phyloP scores from a whole-genome alignment of 2,329 filamentous ascomycete species.

The Penicillium thymicola region DNA sequence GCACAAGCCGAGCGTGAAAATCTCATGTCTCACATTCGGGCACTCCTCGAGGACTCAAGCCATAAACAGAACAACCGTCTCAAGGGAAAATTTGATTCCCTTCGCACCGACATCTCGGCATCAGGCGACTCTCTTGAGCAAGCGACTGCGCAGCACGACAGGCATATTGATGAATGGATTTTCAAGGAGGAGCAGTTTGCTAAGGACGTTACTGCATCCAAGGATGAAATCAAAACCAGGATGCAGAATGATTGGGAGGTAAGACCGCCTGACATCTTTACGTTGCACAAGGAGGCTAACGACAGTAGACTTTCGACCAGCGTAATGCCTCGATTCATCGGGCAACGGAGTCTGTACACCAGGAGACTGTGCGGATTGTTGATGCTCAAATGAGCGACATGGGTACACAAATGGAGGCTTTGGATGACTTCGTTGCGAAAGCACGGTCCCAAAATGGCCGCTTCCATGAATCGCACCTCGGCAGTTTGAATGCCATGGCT shows the following conservation, averaged over 20 bases:
- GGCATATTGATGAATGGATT: slow-evolving; percentile 72
- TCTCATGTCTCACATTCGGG: slow-evolving; percentile 71
- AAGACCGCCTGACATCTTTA: slow-evolving; percentile 33
- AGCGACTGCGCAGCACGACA: slow-evolving; percentile 63
- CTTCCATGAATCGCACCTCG: slow-evolving; percentile 67
- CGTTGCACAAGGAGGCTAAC: slow-evolving; percentile 22
- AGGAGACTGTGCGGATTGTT: slow-evolving; percentile 84
- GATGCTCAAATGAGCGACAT: slow-evolving; percentile 85
- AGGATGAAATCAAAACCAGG: slow-evolving; percentile 74
- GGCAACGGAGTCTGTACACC: slow-evolving; percentile 82
- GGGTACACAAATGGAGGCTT: slow-evolving; percentile 78
- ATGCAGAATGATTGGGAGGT: slow-evolving; percentile 84
- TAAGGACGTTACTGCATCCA: slow-evolving; percentile 67
- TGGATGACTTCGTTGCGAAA: slow-evolving; percentile 85
- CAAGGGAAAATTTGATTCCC: slow-evolving; percentile 57
- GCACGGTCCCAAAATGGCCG: slow-evolving; percentile 75
- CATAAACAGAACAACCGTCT: slow-evolving; percentile 71
- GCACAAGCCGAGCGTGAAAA: slow-evolving; percentile 70
- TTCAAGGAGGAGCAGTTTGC: slow-evolving; percentile 66
- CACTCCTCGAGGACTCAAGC: slow-evolving; percentile 71
- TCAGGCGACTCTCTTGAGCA: slow-evolving; percentile 64
- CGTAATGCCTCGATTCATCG: slow-evolving; percentile 80
- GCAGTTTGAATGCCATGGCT: slow-evolving; percentile 65
- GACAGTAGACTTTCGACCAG: slow-evolving; percentile 62
- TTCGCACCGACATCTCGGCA: slow-evolving; percentile 63